These are phyloP conservation scores for Hagleromyces aurorensis DNA, from an alignment of 805 yeast genomes.

Conservation along the genomic window DNA sequence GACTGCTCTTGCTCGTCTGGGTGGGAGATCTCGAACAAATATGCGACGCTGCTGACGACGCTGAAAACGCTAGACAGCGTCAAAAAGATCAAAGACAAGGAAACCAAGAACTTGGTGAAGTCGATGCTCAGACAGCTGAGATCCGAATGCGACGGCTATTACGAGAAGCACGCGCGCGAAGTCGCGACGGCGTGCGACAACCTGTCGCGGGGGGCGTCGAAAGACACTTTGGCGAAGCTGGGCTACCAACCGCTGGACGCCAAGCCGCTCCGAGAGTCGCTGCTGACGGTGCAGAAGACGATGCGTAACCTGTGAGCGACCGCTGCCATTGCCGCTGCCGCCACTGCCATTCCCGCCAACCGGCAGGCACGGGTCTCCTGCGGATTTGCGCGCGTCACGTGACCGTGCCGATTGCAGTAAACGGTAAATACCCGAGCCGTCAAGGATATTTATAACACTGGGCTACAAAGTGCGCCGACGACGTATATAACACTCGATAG, in stretches of 20 bases:
- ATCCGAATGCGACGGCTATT: constrained; percentile 18
- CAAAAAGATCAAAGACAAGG: constrained; percentile 21
- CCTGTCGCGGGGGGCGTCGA: constrained; percentile 5
- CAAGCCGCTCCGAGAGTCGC: constrained; percentile 3
- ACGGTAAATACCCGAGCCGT: too few relatives aligned
- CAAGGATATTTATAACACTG: too few relatives aligned
- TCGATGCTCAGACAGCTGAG: constrained; percentile 13
- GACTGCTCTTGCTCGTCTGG: constrained; percentile 1
- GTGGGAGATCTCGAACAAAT: constrained; percentile 22
- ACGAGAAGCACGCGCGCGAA: constrained; percentile 6
- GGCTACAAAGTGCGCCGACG: too few relatives aligned
- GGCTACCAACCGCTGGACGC: constrained; percentile 9
- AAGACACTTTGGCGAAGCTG: constrained; percentile 6
- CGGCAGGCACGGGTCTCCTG: too few relatives aligned
- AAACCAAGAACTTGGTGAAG: constrained; percentile 15
- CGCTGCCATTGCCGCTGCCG: too few relatives aligned
- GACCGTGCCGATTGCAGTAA: too few relatives aligned
- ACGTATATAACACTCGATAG: too few relatives aligned
- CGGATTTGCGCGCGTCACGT: too few relatives aligned
- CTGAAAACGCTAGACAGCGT: constrained; percentile 24
- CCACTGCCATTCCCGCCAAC: not conserved
- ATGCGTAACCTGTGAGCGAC: constrained; percentile 14
- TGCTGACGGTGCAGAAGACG: constrained; percentile 15
- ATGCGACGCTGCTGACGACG: constrained; percentile 18
- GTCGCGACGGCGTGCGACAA: constrained; percentile 5